These are phyloP conservation scores for Pseudogymnoascus sp. DNA, from an alignment of 2,329 filamentous ascomycete species.

Conservation along the genomic window DNA sequence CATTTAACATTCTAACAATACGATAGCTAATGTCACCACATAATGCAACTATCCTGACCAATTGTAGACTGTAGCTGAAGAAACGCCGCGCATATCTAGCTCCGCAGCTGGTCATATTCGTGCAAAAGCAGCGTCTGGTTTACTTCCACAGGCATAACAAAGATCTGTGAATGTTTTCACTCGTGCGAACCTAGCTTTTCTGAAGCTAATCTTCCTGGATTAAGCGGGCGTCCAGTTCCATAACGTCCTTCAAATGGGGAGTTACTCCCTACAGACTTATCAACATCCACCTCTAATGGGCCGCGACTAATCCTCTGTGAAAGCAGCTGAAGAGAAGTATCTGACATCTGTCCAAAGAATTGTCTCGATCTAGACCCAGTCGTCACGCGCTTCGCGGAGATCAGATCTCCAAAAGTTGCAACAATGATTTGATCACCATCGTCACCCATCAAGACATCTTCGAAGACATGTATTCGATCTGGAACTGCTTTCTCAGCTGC, in stretches of 20 bases:
- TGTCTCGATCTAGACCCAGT: slow-evolving; percentile 23
- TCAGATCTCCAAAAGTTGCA: slow-evolving; percentile 30
- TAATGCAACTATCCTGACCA: background rate
- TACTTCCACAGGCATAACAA: background rate
- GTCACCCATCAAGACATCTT: slow-evolving; percentile 28
- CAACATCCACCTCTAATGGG: background rate
- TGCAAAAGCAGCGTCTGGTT: background rate
- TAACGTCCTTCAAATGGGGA: slow-evolving; percentile 15
- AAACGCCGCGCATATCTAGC: too few relatives aligned
- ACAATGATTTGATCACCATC: slow-evolving; percentile 30
- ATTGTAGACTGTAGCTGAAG: too few relatives aligned
- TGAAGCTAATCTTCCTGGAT: background rate
- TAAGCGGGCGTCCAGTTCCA: slow-evolving; percentile 15
- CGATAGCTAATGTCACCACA: background rate
- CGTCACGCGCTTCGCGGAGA: slow-evolving; percentile 29
- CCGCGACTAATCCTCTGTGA: slow-evolving; percentile 13
- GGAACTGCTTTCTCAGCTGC: slow-evolving; percentile 26
- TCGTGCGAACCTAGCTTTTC: background rate
- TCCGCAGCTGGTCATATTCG: background rate
- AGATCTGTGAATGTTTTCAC: background rate
- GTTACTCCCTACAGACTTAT: background rate
- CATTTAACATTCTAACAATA: background rate
- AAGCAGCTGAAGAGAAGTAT: slow-evolving; percentile 29
- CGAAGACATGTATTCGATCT: slow-evolving; percentile 27
- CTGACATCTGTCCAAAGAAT: slow-evolving; percentile 26